A percentile compares a stretch with the other conserved stretches of the same genome.
Conservation (phyloP, 2,329 filamentous ascomycete species). For the Colletotrichum liaoningense region DNA sequence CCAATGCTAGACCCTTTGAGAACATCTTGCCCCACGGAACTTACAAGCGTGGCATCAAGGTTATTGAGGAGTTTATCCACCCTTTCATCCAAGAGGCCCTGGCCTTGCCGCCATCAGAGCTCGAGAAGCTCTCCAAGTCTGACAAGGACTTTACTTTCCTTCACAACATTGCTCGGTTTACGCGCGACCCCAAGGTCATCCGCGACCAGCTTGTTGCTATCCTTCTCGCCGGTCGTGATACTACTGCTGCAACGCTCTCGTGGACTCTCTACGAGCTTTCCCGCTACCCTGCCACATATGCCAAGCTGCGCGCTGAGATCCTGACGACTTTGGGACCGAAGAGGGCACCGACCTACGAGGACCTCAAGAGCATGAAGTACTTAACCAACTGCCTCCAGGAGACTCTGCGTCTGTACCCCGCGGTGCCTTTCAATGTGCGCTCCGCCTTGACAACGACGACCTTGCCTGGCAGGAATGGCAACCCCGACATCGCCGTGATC, state of each 20-base stretch:
- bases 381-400: conserved; percentile 80
- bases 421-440: conserved; percentile 84
- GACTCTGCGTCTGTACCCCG: conserved; percentile 80
- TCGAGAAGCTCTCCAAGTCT: conserved; percentile 75
- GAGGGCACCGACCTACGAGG: conserved; percentile 40
- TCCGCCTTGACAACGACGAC: conserved; percentile 78
- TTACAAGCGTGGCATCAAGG: conserved; percentile 72
- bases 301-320: conserved; percentile 54
- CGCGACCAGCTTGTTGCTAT: conserved; percentile 83
- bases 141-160: conserved; percentile 79
- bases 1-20: conserved; percentile 64
- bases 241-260: conserved; percentile 61
- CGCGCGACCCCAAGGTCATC: conserved; percentile 70
- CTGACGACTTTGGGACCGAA: conserved; percentile 60
- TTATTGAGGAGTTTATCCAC: conserved; percentile 76
- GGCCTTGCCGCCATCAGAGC: conserved; percentile 70
- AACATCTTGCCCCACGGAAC: conserved; percentile 66
- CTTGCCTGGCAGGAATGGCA: conserved; percentile 62
- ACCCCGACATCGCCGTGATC: conserved; percentile 55
- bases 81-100: conserved; percentile 77
- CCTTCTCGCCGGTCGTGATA: conserved; percentile 70
- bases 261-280: conserved; percentile 59
- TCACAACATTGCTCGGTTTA: conserved; percentile 79
- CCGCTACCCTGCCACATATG: conserved; percentile 52
- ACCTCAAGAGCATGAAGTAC: conserved; percentile 75